phyloP scores from a whole-genome alignment of 306 rosid species.

The Sicyos edulis region DNA sequence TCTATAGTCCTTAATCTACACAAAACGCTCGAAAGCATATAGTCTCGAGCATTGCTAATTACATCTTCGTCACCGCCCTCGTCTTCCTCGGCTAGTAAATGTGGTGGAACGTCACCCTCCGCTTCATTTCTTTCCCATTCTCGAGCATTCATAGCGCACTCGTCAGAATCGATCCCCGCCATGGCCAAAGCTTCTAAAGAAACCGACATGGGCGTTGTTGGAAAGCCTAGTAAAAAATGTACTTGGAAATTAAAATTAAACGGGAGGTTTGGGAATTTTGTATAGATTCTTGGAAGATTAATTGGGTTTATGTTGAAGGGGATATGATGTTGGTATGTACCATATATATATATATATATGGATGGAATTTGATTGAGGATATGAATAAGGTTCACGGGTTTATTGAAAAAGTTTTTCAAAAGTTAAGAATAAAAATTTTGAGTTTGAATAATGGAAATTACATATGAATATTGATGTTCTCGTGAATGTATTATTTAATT shows the following conservation, averaged over 20 bases:
- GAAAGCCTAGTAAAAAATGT: not conserved
- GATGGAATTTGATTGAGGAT: not conserved
- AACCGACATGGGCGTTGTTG: not conserved
- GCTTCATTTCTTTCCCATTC: not conserved
- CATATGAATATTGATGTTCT: not conserved
- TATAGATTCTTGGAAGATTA: not conserved
- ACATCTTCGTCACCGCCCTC: not conserved
- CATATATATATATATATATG: too few relatives aligned
- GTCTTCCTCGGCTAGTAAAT: not conserved
- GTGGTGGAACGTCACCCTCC: not conserved
- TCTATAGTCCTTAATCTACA: too few relatives aligned
- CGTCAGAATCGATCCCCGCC: not conserved
- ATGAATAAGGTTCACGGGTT: not conserved
- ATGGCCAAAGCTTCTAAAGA: slow-evolving; percentile 12
- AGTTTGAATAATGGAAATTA: not conserved
- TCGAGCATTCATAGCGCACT: not conserved
- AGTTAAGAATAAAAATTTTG: not conserved
- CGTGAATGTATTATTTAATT: not conserved
- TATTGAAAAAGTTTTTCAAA: not conserved
- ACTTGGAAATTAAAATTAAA: not conserved
- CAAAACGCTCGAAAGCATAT: not conserved
- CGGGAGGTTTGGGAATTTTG: not conserved
- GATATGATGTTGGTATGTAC: not conserved
- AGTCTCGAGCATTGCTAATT: not conserved
- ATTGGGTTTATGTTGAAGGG: not conserved